Evolutionary conservation across 2,329 filamentous ascomycete genomes (phyloP), one percentile per base, ranked within the genome.

Genomic region (Cladosporium oxysporum): DNA sequence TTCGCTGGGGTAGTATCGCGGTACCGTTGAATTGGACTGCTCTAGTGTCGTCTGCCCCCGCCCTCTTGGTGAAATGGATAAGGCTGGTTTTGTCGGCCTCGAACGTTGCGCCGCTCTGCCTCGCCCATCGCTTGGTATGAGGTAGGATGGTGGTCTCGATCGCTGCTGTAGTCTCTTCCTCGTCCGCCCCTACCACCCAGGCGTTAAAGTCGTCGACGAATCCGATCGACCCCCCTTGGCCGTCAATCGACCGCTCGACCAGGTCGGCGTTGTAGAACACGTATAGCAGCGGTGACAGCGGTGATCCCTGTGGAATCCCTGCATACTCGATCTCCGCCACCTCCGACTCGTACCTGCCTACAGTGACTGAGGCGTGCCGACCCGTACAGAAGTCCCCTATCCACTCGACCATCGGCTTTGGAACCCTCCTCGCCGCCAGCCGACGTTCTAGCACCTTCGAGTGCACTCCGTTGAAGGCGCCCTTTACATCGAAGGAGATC

Each of bases 241-340:
- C 64, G 50, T 62, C 47, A 16, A 62, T 62, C 11, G 12, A n/a
- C 26, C 41, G n/a, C 47, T 62, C 28, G 12, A 62, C 60, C 3
- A 58, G 57, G 26, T 58, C 33, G 2, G 58, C 71, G 29, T 76
- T 77, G 66, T 75, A 77, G 72, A 75, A 75, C 35, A 77, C 65
- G 68, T 73, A 77, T 31, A 77, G 69, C 37, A 77, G 75, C 28
- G 71, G 74, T n/a, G 68, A 77, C 1, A 77, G n/a, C n/a, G n/a
- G n/a, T n/a, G n/a, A n/a, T n/a, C n/a, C n/a, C n/a, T n/a, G n/a
- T n/a, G n/a, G n/a, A 69, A 29, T 73, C 18, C 73, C 74, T 33
- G 69, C n/a, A 28, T 50, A 26, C 47, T 50, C 47, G 10, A 50
- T 50, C 21, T 50, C 47, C 11, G 11, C 5, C 47, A 29, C n/a